Percentiles rank a stretch among this genome's conserved stretches.
phyloP scores from a whole-genome alignment of 2,329 filamentous ascomycete species.

The Pseudogymnoascus verrucosus region DNA sequence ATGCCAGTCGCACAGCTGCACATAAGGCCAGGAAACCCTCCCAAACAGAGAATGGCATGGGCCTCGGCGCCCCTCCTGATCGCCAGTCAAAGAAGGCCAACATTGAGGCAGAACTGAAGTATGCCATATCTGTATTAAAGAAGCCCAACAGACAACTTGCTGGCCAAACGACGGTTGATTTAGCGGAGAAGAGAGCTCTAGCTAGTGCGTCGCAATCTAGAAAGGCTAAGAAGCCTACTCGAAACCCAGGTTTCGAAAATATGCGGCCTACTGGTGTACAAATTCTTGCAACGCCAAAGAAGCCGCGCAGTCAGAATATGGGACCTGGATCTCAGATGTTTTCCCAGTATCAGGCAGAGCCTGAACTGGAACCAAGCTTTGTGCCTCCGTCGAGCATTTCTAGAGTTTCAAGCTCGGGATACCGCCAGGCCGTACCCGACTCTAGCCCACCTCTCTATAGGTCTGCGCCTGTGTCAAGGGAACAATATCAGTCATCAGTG shows the following conservation, averaged over 20 bases:
- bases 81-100: slow-evolving; percentile 55
- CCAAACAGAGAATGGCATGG: slow-evolving; percentile 46
- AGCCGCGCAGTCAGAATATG: slow-evolving; percentile 23
- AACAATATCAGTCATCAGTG: slow-evolving; percentile 12
- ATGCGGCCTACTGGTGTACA: slow-evolving; percentile 18
- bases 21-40: slow-evolving; percentile 37
- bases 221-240: slow-evolving; percentile 45
- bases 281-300: slow-evolving; percentile 28
- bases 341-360: slow-evolving; percentile 11
- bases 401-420: slow-evolving; percentile 22
- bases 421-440: neutral
- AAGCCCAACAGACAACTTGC: slow-evolving; percentile 68
- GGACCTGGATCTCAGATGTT: slow-evolving; percentile 15
- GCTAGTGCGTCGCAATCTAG: slow-evolving; percentile 37
- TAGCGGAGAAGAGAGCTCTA: slow-evolving; percentile 52
- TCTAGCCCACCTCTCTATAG: slow-evolving; percentile 2
- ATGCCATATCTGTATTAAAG: slow-evolving; percentile 65
- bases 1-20: slow-evolving; percentile 30
- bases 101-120: slow-evolving; percentile 61
- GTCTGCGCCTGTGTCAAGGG: neutral
- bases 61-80: slow-evolving; percentile 39
- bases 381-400: slow-evolving; percentile 22
- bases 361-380: slow-evolving; percentile 14
- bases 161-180: slow-evolving; percentile 58
- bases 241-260: slow-evolving; percentile 28